A percentile compares a stretch with the other conserved stretches of the same genome.
Conservation (phyloP, 768 basidiomycete genomes). For the Galerina sulciceps region DNA sequence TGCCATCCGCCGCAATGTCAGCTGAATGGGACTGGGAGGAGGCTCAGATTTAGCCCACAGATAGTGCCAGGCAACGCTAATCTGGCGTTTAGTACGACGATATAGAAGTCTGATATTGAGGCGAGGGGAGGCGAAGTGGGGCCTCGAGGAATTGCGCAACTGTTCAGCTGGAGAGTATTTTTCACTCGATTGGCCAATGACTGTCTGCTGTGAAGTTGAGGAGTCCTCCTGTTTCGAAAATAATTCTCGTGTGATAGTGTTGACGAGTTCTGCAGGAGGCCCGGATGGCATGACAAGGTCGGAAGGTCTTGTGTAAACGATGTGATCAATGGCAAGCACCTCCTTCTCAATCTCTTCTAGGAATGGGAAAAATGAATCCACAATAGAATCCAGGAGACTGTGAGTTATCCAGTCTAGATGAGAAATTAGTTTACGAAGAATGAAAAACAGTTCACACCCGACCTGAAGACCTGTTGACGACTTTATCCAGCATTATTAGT, state of each 20-base stretch:
- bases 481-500: constrained; percentile 64
- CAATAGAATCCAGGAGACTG: constrained; percentile 88
- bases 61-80: constrained; percentile 27
- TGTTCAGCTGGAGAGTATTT: constrained; percentile 23
- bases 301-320: constrained; percentile 52
- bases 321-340: constrained; percentile 74
- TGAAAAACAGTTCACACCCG: constrained; percentile 17
- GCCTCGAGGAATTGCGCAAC: constrained; percentile 27
- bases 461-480: constrained; percentile 76
- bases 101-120: constrained; percentile 38
- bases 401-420: constrained; percentile 90
- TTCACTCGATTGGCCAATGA: constrained; percentile 14
- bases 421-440: background rate
- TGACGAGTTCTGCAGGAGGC: constrained; percentile 2
- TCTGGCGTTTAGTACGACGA: constrained; percentile 38
- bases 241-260: background rate
- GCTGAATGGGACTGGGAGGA: constrained; percentile 38
- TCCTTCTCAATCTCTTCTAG: constrained; percentile 82
- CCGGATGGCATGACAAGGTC: background rate
- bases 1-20: constrained; percentile 78
- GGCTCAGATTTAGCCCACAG: constrained; percentile 20
- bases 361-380: constrained; percentile 91
- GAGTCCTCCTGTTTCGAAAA: background rate
- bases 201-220: background rate
- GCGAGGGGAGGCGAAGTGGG: constrained; percentile 36